Base-by-base conservation (phyloP, 2,329 filamentous ascomycete genomes). In the Exophiala dermatitidis region DNA sequence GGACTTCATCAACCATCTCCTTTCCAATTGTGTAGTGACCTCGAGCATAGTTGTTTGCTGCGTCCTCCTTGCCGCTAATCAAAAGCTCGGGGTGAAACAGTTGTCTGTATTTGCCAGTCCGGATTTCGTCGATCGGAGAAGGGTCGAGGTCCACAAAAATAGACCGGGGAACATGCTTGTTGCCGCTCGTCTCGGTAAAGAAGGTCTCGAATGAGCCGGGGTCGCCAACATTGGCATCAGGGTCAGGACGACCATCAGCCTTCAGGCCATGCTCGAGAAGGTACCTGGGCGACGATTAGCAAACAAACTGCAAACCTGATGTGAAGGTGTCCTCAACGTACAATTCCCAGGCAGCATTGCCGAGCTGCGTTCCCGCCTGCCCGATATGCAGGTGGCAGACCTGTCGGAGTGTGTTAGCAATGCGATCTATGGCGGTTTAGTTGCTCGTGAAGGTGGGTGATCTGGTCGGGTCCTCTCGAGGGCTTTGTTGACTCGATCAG, bases 21-120 rank as follows among this genome's bases (percentile, higher is more conserved):
- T 84, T 85, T 64, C 82, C 82, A 64, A 84, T 78, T 42, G 82
- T 85, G 68, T 85, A 85, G 70, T 85, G 82, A 57, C 82, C 82
- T 71, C 82, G 78, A 59, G 82, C 82, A 72, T 85, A 85, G 71
- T 84, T 84, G 68, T 84, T 85, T 63, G 82, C 81, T 55, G 82
- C 82, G 71, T 85, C 82, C 67, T 85, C 82, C 71, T 84, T 84
- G 63, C 82, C 82, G 66, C 78, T 83, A 63, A 85, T 79, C 71
- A 85, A 72, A 61, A 81, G 71, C 67, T 84, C 81, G 19, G 82
- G 82, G 67, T 84, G 82, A 71, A 83, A 85, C 49, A 85, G 74
- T 61, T 80, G 74, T 61, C 80, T 77, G 71, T 83, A 84, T 60
- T 71, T 61, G 61, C 82, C 82, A 56, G 78, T 82, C 56, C 81